Evolutionary conservation across 306 rosid genomes (phyloP), one percentile per base, ranked within the genome.

Genomic region (Rosa lucieae): DNA sequence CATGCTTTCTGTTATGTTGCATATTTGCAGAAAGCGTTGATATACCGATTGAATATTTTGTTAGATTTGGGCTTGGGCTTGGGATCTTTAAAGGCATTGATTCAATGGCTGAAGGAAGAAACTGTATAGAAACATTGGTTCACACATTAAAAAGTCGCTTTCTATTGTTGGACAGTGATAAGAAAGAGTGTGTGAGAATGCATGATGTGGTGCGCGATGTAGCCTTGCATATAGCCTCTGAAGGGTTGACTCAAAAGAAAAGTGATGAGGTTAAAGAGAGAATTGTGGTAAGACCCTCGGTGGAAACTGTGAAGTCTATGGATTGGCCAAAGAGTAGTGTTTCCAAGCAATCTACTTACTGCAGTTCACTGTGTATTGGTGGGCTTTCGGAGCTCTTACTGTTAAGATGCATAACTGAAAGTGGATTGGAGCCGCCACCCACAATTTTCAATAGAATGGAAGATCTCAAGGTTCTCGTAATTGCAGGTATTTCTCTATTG

Each of bases 401-500:
- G 49, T 18, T 9, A 14, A 12, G 10, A 48, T 48, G 15, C 53
- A 48, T 47, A 9, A 48, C 3, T 48, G 51, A 1, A 10, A 3
- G 17, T 1, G 15, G 3, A 23, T 7, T 17, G 14, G 5, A 23
- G 32, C 61, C 14, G 14, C 73, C 15, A 12, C 14, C 32, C 6
- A 20, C 73, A 9, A 40, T 21, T 6, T 29, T 68, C 3, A 1
- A 23, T 5, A 52, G 56, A 8, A 68, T 69, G 75, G 55, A 68
- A 67, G 10, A 17, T 13, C 52, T 77, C 67, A 53, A 69, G 81
- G 81, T 78, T 23, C 29, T 70, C 55, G 74, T 5, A 10, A 6
- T 69, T 68, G 29, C 9, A 6, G 29, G 1, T 8, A 21, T 17
- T 14, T 11, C 17, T 0, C 62, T 20, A 49, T 49, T 49, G 53